A percentile compares a stretch with the other conserved stretches of the same genome.
Evolutionary conservation across 177 flowering plant species (phyloP).

Genomic region (Vitis hybrid): DNA sequence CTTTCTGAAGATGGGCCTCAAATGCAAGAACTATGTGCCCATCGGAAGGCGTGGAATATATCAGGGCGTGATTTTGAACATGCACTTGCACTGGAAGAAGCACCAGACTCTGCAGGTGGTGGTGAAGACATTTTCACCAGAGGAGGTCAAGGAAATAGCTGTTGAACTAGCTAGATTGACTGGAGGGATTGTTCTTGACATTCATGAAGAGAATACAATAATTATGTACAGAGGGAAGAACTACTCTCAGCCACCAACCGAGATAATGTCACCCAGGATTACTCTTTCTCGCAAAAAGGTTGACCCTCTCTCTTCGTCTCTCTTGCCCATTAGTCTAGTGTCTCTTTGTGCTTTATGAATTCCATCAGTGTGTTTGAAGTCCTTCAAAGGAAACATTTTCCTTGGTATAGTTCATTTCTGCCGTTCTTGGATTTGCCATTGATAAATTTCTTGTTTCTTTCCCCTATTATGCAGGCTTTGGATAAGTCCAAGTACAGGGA

Average conservation of each 20-base stretch:
- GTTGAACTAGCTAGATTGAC: conserved; percentile 84
- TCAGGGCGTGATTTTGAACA: conserved; percentile 93
- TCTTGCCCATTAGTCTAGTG: not conserved
- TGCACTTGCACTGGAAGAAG: conserved; percentile 99
- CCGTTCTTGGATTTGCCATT: not conserved
- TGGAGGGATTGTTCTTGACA: conserved; percentile 95
- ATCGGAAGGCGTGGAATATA: conserved; percentile 92
- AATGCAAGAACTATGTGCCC: conserved; percentile 93
- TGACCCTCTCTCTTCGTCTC: not conserved
- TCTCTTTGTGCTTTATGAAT: not conserved
- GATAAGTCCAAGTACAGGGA: conserved; percentile 85
- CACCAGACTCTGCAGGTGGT: conserved; percentile 86
- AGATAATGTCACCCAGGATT: conserved; percentile 91
- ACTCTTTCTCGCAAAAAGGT: conserved; percentile 92
- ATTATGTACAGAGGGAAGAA: conserved; percentile 99
- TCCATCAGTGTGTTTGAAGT: not conserved
- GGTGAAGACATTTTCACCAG: conserved; percentile 84
- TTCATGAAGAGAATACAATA: conserved; percentile 82
- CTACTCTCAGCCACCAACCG: conserved; percentile 94
- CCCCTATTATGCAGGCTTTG: conserved; percentile 54
- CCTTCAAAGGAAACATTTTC: not conserved
- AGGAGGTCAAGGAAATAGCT: conserved; percentile 91
- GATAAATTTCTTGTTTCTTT: not conserved
- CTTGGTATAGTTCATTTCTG: not conserved
- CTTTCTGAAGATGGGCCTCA: conserved; percentile 89